These are phyloP conservation scores for Debaryomyces coudertii DNA, from an alignment of 1,139 yeast genomes.

Conservation along the genomic window DNA sequence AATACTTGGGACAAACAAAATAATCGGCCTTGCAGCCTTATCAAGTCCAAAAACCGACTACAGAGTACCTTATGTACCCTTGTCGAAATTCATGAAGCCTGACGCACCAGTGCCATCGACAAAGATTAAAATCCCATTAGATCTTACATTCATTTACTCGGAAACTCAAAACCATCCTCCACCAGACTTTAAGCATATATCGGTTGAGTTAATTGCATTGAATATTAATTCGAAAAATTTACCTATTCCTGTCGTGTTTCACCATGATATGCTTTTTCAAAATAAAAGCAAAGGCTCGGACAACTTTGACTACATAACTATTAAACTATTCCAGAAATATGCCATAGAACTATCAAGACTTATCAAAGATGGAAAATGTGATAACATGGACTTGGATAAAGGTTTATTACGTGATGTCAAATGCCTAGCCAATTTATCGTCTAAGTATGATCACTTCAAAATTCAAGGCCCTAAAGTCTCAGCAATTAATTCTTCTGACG, in stretches of 20 bases:
- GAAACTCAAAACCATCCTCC: slow-evolving; percentile 22
- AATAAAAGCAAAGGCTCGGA: slow-evolving; percentile 35
- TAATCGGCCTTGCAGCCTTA: slow-evolving; percentile 38
- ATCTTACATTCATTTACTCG: slow-evolving; percentile 27
- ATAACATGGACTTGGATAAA: slow-evolving; percentile 28
- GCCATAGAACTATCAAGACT: slow-evolving; percentile 34
- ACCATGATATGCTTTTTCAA: slow-evolving; percentile 41
- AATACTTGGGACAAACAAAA: slow-evolving; percentile 34
- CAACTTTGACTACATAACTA: slow-evolving; percentile 35
- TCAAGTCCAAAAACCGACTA: slow-evolving; percentile 36
- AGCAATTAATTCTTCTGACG: slow-evolving; percentile 6
- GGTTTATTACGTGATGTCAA: slow-evolving; percentile 35
- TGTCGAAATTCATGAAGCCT: slow-evolving; percentile 15
- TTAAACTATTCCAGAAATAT: slow-evolving; percentile 35
- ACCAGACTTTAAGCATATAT: slow-evolving; percentile 34
- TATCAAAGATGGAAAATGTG: slow-evolving; percentile 29
- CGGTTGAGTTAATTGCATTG: slow-evolving; percentile 36
- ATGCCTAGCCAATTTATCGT: slow-evolving; percentile 35
- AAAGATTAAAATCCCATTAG: slow-evolving; percentile 30
- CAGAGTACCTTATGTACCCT: slow-evolving; percentile 26
- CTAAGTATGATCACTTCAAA: slow-evolving; percentile 30
- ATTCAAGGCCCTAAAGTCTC: slow-evolving; percentile 18
- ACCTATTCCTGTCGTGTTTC: slow-evolving; percentile 43
- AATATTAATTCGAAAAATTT: slow-evolving; percentile 36
- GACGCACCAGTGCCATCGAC: slow-evolving; percentile 16